Evolutionary conservation across 441 rosid species (phyloP), one percentile per base, ranked within the genome.

Genomic region (Theobroma grandiflorum): DNA sequence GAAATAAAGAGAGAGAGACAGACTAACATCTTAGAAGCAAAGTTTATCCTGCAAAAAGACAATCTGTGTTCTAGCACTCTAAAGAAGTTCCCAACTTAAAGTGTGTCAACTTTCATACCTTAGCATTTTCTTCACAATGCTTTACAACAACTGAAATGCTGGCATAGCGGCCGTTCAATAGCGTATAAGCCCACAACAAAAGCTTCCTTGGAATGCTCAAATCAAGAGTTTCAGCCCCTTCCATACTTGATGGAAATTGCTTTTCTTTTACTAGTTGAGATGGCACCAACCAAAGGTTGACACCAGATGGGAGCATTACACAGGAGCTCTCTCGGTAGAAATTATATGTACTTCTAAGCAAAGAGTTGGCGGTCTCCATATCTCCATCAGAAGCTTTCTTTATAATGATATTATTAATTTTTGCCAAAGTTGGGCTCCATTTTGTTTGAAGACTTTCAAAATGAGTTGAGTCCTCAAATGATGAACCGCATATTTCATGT

Each of bases 131-230:
- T 87, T 97, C 99, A 83, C 98, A 94, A 82, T 91, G 87, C 82
- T 90, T 97, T 74, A 97, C 88, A 78, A 90, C 99, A 38, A 75
- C 83, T 0, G 98, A 90, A 74, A 97, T 94, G 87, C 85, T 94
- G 61, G 96, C 90, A 84, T 84, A 90, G 47, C 88, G 92, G 76
- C 99, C 98, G 67, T 92, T 92, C 88, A 88, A 76, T 71, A 95
- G 77, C 0, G 90, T 87, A 87, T 93, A 95, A 67, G 98, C 98
- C 99, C 99, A 97, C 91, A 93, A 82, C 81, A 94, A 93, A 84
- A 97, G 91, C 89, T 95, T 97, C 91, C 99, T 90, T 37, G 95
- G 99, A 83, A 87, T 81, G 91, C 98, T 95, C 72, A 95, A 70
- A 85, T 95, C 99, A 73, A 97, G 88, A 88, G 86, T 81, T 86